These are phyloP conservation scores for Colletotrichum lupini DNA, from an alignment of 2,329 filamentous ascomycete species.

Conservation along the genomic window DNA sequence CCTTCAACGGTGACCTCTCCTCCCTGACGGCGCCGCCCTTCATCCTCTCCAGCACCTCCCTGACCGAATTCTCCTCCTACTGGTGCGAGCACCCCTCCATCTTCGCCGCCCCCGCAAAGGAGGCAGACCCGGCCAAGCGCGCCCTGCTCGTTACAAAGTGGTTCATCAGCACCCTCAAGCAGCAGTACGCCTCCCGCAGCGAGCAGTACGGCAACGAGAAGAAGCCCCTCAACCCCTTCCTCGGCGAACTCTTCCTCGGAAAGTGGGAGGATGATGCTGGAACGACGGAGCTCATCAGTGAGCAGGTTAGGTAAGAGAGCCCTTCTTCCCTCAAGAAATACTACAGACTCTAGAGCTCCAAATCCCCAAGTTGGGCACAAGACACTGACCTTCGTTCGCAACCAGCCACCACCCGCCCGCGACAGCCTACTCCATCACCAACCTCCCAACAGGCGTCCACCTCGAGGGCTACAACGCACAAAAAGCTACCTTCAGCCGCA, in stretches of 20 bases:
- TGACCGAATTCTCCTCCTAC: conserved; percentile 85
- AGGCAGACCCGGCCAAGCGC: conserved; percentile 83
- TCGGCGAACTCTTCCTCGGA: conserved; percentile 93
- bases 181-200: conserved; percentile 80
- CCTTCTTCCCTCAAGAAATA: no score
- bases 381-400: no score
- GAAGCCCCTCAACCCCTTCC: conserved; percentile 96
- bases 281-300: conserved; percentile 86
- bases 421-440: conserved; percentile 93
- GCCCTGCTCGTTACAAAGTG: conserved; percentile 92
- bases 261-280: conserved; percentile 88
- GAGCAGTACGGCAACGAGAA: conserved; percentile 91
- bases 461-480: conserved; percentile 94
- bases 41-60: conserved; percentile 81
- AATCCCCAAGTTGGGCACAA: no score
- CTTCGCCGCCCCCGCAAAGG: conserved; percentile 84
- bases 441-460: conserved; percentile 82
- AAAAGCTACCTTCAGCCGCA: conserved; percentile 93
- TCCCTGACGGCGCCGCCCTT: conserved; percentile 86
- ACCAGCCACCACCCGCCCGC: conserved; percentile 85
- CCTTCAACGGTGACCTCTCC: conserved; percentile 84
- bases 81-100: conserved; percentile 83
- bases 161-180: conserved; percentile 94
- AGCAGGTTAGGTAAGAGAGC: conserved; percentile 80
- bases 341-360: not conserved